Base-by-base conservation (phyloP, 306 rosid genomes). In the Fagus crenata region DNA sequence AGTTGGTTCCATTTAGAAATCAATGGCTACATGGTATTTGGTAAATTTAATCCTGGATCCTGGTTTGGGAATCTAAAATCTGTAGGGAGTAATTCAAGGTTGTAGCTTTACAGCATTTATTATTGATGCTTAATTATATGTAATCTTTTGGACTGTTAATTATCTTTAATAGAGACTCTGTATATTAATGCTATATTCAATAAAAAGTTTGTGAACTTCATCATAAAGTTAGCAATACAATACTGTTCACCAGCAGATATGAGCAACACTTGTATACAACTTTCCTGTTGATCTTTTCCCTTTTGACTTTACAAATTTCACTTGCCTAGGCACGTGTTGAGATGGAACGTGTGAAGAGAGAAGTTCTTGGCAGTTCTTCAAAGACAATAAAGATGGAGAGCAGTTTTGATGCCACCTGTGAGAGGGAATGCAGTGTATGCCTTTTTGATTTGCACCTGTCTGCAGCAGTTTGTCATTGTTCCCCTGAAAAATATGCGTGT, bases 381-480 rank as follows among this genome's bases (percentile, higher is more conserved):
- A 89, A 75, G 82, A 86, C 93, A 71, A 72, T 87, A 74, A 96
- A 96, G 90, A 96, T 96, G 99, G 97, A 88, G 74, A 88, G 84
- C 85, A 87, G 60, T 80, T 96, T 96, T 86, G 99, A 96, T 85
- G 93, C 93, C 53, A 81, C 84, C 5, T 84, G 81, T 78, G 99
- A 96, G 87, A 92, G 97, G 85, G 99, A 95, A 86, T 95, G 99
- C 78, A 82, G 59, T 81, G 41, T 91, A 64, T 96, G 99, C 83
- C 82, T 87, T 81, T 96, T 92, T 81, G 98, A 96, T 86, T 85
- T 96, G 83, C 99, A 96, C 84, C 88, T 96, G 72, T 96, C 99
- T 80, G 99, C 99, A 32, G 96, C 88, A 54, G 93, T 96, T 69
- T 96, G 99, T 76, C 90, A 58, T 67, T 96, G 99, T 87, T 88